Evolutionary conservation across 2,329 filamentous ascomycete genomes (phyloP).

Genomic region (Helotiales sp.): DNA sequence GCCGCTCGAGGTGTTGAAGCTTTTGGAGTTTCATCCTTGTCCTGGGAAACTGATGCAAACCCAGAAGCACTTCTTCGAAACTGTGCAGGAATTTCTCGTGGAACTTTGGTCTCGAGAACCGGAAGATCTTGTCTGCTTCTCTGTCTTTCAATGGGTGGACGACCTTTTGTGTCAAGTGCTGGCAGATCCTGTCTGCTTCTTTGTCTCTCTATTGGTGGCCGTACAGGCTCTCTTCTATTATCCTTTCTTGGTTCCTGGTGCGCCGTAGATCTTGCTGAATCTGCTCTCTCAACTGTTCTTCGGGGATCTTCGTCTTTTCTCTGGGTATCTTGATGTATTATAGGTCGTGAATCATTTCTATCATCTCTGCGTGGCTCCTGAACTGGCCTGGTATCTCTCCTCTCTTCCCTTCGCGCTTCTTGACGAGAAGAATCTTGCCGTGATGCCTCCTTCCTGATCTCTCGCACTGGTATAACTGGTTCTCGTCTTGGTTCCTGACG

Average conservation of each 20-base stretch:
- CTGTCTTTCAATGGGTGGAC: constrained; percentile 22
- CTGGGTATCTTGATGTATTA: neutral
- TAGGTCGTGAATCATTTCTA: neutral
- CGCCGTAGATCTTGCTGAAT: neutral
- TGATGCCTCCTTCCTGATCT: neutral
- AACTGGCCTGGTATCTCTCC: neutral
- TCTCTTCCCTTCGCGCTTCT: constrained; percentile 6
- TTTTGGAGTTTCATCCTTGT: constrained; percentile 31
- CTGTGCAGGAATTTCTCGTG: constrained; percentile 32
- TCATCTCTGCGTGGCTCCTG: neutral
- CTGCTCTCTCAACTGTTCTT: constrained; percentile 5
- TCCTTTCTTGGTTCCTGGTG: constrained; percentile 4
- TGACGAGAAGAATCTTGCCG: neutral
- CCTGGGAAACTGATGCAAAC: constrained; percentile 20
- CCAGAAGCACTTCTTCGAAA: constrained; percentile 33
- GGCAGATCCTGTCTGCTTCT: neutral
- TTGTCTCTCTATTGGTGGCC: neutral
- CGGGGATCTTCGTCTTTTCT: constrained; percentile 8
- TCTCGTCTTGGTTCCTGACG: too few species aligned
- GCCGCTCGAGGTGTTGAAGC: constrained; percentile 30
- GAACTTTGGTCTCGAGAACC: constrained; percentile 33
- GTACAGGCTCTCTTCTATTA: constrained; percentile 4
- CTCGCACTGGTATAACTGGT: neutral
- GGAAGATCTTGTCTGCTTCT: constrained; percentile 35
- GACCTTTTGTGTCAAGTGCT: neutral